Evolutionary conservation across 495 filamentous ascomycete genomes (phyloP).

Genomic region (Lasiosphaeria ovina): DNA sequence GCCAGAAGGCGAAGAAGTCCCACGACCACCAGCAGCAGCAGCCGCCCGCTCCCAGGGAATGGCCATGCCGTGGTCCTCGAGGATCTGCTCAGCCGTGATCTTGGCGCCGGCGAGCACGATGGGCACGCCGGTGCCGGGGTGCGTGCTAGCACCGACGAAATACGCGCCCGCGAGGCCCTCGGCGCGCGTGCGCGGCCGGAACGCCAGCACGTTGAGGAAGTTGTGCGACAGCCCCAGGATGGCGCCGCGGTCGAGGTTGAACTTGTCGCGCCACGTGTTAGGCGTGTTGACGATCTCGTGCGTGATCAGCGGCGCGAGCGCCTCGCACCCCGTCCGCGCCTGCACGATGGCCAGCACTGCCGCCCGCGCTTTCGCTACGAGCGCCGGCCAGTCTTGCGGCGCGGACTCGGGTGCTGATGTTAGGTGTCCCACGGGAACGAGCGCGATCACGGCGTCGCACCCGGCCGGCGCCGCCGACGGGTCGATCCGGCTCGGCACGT

Average conservation of each 20-base stretch:
- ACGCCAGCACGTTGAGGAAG: constrained; percentile 69
- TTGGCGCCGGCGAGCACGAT: constrained; percentile 63
- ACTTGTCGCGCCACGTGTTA: constrained; percentile 55
- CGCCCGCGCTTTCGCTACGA: constrained; percentile 50
- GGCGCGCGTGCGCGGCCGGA: constrained; percentile 59
- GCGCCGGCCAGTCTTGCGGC: constrained; percentile 55
- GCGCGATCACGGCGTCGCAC: constrained; percentile 59
- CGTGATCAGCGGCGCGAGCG: constrained; percentile 46
- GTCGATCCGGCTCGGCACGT: constrained; percentile 66
- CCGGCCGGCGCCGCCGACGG: constrained; percentile 60
- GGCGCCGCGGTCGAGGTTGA: constrained; percentile 69
- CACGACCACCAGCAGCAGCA: not conserved
- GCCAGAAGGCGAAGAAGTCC: not conserved
- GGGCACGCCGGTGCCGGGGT: constrained; percentile 71
- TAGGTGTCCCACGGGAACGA: constrained; percentile 67
- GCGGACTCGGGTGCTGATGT: constrained; percentile 15
- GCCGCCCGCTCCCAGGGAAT: constrained; percentile 39
- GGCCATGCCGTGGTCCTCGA: constrained; percentile 37
- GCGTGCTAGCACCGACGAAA: constrained; percentile 69
- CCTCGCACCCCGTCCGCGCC: constrained; percentile 48
- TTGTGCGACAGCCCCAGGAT: constrained; percentile 66
- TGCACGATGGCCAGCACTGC: constrained; percentile 56
- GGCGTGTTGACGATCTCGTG: constrained; percentile 63
- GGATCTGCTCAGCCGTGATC: constrained; percentile 58
- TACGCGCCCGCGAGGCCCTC: constrained; percentile 48